These are phyloP conservation scores for Aphanomyces cochlioides DNA, from an alignment of 352 stramenopile genomes.

Conservation along the genomic window DNA sequence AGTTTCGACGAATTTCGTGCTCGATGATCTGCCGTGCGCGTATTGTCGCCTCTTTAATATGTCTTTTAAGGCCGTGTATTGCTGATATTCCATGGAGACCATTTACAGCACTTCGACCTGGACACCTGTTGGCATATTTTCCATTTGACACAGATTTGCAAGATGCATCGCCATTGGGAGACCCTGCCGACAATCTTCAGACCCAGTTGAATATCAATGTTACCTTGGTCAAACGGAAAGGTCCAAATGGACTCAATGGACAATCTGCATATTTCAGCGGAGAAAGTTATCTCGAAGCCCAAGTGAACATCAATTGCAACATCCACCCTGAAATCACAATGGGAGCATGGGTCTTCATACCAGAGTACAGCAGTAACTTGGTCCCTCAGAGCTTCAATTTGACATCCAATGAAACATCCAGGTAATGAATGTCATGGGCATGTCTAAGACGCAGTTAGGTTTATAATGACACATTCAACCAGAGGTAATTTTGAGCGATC, in stretches of 20 bases:
- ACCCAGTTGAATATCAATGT: conserved; percentile 13
- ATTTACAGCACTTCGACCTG: conserved; percentile 19
- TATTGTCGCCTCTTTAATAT: background rate
- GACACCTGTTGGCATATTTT: conserved; percentile 24
- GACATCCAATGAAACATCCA: too few relatives aligned
- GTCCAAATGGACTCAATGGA: background rate
- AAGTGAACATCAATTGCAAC: conserved; percentile 21
- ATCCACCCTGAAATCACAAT: conserved; percentile 19
- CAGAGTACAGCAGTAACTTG: conserved; percentile 12
- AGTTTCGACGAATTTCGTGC: conserved; percentile 11
- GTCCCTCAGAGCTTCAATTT: background rate
- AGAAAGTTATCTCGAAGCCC: conserved; percentile 19
- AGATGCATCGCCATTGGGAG: background rate
- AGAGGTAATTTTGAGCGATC: conserved; percentile 16
- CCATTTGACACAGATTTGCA: conserved; percentile 14
- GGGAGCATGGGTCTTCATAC: conserved; percentile 24
- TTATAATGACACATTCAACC: conserved; percentile 13
- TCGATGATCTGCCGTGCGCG: background rate
- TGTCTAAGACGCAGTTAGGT: background rate
- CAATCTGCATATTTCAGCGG: conserved; percentile 20
- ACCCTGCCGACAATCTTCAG: background rate
- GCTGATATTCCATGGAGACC: conserved; percentile 3
- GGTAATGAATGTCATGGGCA: background rate
- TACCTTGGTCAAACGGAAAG: background rate
- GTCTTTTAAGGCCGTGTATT: background rate